Percentiles rank a stretch among this genome's conserved stretches.
These are phyloP conservation scores for Remersonia thermophila DNA, from an alignment of 2,329 filamentous ascomycete genomes.

Conservation along the genomic window DNA sequence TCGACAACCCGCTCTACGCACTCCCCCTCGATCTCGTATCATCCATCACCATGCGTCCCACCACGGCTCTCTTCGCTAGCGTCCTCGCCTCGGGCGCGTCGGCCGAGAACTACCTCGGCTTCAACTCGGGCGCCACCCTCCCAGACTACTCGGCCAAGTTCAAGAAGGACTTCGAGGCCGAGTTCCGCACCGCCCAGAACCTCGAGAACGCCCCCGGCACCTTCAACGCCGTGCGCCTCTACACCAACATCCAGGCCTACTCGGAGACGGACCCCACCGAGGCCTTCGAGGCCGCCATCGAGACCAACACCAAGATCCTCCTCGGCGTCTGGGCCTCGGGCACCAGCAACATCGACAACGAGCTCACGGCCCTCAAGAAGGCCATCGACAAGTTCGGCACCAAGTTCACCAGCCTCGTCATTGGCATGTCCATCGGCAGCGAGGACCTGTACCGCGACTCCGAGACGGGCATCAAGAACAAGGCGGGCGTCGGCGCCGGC, in stretches of 20 bases:
- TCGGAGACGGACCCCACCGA: conserved; percentile 69
- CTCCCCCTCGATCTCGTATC: too few relatives aligned
- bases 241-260: conserved; percentile 55
- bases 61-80: conserved; percentile 26
- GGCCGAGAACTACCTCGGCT: conserved; percentile 38
- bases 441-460: conserved; percentile 55
- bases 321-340: conserved; percentile 53
- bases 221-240: conserved; percentile 49
- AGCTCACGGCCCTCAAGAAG: conserved; percentile 47
- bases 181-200: conserved; percentile 32
- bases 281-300: conserved; percentile 62
- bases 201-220: conserved; percentile 36
- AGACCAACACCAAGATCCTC: conserved; percentile 47
- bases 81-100: conserved; percentile 29
- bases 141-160: conserved; percentile 39
- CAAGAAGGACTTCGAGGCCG: conserved; percentile 35
- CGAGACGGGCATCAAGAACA: conserved; percentile 49
- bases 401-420: conserved; percentile 42
- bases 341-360: conserved; percentile 41
- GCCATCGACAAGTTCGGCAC: conserved; percentile 42
- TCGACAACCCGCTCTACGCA: background rate
- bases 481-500: conserved; percentile 46
- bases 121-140: conserved; percentile 38
- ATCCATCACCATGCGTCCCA: conserved; percentile 31
- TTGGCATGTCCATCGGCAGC: conserved; percentile 53